phyloP scores from a whole-genome alignment of 1,284 basidiomycete genomes.

The Thecaphora frezii region DNA sequence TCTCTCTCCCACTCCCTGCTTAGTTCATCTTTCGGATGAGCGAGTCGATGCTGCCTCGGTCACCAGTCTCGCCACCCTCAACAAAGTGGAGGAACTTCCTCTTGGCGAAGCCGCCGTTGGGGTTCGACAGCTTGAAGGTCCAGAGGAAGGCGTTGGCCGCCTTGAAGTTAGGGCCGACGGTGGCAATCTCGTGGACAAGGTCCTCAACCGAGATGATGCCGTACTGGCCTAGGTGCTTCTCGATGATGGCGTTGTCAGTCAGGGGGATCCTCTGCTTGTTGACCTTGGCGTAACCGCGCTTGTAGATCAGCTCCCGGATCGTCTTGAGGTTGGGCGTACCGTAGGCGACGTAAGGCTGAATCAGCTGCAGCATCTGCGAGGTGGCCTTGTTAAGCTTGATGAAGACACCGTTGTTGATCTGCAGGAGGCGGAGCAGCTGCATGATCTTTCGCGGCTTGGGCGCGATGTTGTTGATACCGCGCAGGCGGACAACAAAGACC shows the following conservation, averaged over 20 bases:
- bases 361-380: slow-evolving; percentile 93
- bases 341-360: slow-evolving; percentile 89
- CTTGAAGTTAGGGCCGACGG: slow-evolving; percentile 97
- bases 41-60: slow-evolving; percentile 97
- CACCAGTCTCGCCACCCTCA: slow-evolving; percentile 76
- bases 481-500: slow-evolving; percentile 89
- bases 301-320: slow-evolving; percentile 97
- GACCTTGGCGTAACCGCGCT: slow-evolving; percentile 98
- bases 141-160: slow-evolving; percentile 84
- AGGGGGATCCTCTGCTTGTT: slow-evolving; percentile 96
- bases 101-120: slow-evolving; percentile 93
- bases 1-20: too few species aligned
- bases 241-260: slow-evolving; percentile 90
- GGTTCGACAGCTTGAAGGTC: slow-evolving; percentile 99
- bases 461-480: slow-evolving; percentile 97
- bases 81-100: slow-evolving; percentile 81
- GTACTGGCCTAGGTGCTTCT: slow-evolving; percentile 86
- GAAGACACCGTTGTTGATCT: slow-evolving; percentile 99
- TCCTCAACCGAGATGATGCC: slow-evolving; percentile 98
- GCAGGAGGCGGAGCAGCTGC: slow-evolving; percentile 94
- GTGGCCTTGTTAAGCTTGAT: slow-evolving; percentile 96
- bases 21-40: slow-evolving; percentile 86
- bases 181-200: slow-evolving; percentile 95
- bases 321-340: slow-evolving; percentile 95
- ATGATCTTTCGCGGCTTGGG: slow-evolving; percentile 99